Evolutionary conservation across 2,329 filamentous ascomycete species (phyloP), one percentile per base, ranked within the genome.

Genomic region (Phaeoacremonium minimum): DNA sequence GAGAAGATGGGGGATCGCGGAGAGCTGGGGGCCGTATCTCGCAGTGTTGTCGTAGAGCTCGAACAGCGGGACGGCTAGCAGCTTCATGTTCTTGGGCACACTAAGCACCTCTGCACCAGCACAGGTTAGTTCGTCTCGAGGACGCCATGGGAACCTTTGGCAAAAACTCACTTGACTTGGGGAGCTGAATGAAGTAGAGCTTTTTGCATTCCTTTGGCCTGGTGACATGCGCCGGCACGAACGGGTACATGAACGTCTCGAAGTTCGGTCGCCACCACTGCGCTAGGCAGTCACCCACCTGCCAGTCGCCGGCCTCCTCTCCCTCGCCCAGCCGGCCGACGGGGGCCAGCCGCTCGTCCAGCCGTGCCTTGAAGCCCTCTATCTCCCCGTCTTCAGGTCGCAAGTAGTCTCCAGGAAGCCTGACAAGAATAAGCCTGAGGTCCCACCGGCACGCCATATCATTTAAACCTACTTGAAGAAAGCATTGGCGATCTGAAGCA

Each of bases 221-320:
- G 14, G 91, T 96, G 44, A 96, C 88, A 66, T 98, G 93, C 14
- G 90, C 88, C 7, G 93, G 93, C 39, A 97, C 84, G 63, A 96
- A 98, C 1, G 93, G 93, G 60, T 98, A 98, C 89, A 98, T 96
- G 73, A 97, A 97, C 3, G 93, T 97, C 72, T 98, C 93, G 59
- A 97, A 96, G 70, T 97, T 98, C 36, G 93, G 93, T 40, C 93
- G 77, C 89, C 91, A 98, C 93, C 93, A 98, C 67, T 96, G 90
- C 36, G 93, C 91, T 38, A 98, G 74, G 33, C 90, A 95, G 60
- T 97, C 93, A 50, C 87, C 88, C 49, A 98, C 81, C 60, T 94
- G 77, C 93, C 93, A 98, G 56, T 95, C 88, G 46, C 87, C 86
- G 0, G 63, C 59, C 58, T 91, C 90, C 51, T 93, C 87, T 33